phyloP scores from a whole-genome alignment of 345 rosid genomes.

The Salix viminalis region DNA sequence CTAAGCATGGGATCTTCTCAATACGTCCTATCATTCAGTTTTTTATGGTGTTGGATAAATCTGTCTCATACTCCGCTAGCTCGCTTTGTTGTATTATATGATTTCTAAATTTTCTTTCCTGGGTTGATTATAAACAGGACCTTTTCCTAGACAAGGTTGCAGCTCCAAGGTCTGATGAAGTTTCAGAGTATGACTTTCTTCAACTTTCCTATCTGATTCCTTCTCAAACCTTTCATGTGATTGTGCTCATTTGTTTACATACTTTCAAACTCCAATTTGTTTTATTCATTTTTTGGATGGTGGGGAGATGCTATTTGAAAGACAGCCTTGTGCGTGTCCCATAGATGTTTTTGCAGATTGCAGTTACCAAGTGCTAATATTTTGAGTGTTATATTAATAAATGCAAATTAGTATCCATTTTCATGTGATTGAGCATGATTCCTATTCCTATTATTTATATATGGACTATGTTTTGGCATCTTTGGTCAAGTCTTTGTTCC shows the following conservation, averaged over 20 bases:
- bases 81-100: background rate
- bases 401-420: background rate
- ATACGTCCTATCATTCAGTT: background rate
- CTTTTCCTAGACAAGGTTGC: constrained; percentile 55
- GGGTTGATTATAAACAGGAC: constrained; percentile 48
- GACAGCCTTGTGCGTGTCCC: background rate
- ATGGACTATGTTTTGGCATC: background rate
- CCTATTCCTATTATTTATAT: background rate
- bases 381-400: background rate
- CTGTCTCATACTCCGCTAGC: background rate
- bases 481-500: background rate
- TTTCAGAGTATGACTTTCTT: constrained; percentile 45
- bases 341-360: background rate
- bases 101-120: constrained; percentile 5
- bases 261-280: background rate
- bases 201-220: background rate
- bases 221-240: background rate
- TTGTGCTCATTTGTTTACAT: background rate
- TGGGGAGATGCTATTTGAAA: background rate
- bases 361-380: background rate
- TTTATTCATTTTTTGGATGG: background rate
- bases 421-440: background rate
- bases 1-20: background rate
- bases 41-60: background rate
- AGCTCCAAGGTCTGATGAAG: constrained; percentile 38